Percentiles rank a stretch among this genome's conserved stretches.
These are phyloP conservation scores for Pseudomassariella vexata DNA, from an alignment of 2,329 filamentous ascomycete genomes.

Conservation along the genomic window DNA sequence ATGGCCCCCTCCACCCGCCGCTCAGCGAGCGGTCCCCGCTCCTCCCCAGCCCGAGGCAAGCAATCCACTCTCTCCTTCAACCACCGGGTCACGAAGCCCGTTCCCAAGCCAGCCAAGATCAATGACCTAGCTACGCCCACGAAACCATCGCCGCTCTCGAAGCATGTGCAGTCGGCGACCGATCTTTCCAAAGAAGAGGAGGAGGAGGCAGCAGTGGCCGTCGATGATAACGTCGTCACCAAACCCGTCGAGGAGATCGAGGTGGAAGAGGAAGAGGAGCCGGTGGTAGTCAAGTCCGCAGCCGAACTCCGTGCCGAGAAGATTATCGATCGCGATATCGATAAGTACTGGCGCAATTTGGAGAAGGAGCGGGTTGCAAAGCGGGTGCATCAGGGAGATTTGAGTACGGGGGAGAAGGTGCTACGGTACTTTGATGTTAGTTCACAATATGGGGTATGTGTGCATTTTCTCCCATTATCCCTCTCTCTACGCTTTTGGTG, in stretches of 20 bases:
- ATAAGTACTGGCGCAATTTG: slow-evolving; percentile 69
- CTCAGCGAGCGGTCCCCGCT: slow-evolving; percentile 22
- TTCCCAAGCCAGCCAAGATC: slow-evolving; percentile 41
- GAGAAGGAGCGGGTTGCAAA: slow-evolving; percentile 63
- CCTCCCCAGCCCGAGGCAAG: slow-evolving; percentile 31
- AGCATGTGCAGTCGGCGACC: slow-evolving; percentile 15
- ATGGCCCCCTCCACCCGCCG: slow-evolving; percentile 9
- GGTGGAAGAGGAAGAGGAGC: slow-evolving; percentile 11
- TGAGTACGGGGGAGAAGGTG: slow-evolving; percentile 76
- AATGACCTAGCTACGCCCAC: slow-evolving; percentile 25
- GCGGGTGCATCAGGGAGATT: slow-evolving; percentile 69
- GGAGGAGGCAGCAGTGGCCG: slow-evolving; percentile 13
- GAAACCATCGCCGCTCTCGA: slow-evolving; percentile 12
- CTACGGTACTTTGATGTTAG: slow-evolving; percentile 89
- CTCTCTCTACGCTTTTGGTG: neutral
- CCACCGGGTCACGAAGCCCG: slow-evolving; percentile 49
- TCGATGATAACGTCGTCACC: slow-evolving; percentile 18
- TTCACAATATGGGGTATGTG: slow-evolving; percentile 84
- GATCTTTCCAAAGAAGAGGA: slow-evolving; percentile 15
- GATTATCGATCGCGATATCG: slow-evolving; percentile 63
- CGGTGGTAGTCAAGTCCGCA: slow-evolving; percentile 35
- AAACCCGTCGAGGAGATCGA: slow-evolving; percentile 22
- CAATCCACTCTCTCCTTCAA: slow-evolving; percentile 56
- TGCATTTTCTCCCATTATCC: slow-evolving; percentile 1
- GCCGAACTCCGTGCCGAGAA: slow-evolving; percentile 55